Percentiles rank a stretch among this genome's conserved stretches.
These are phyloP conservation scores for Boletellus dicymbophilus DNA, from an alignment of 1,284 basidiomycete genomes.

Conservation along the genomic window DNA sequence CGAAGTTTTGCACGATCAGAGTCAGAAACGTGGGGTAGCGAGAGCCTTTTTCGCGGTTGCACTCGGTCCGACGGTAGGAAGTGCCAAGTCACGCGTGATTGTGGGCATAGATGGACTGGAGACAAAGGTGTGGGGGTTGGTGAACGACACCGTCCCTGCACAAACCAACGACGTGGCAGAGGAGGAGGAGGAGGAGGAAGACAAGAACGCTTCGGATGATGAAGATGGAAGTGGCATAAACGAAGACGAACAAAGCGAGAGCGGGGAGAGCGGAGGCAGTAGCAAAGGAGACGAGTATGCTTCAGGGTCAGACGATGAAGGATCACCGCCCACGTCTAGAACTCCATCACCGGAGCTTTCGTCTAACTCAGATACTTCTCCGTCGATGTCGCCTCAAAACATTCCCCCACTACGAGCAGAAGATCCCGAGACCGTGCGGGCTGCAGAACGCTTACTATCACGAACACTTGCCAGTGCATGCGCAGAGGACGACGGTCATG, in stretches of 20 bases:
- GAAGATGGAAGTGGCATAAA: slow-evolving; percentile 13
- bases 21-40: neutral
- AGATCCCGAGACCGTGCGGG: slow-evolving; percentile 49
- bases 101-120: slow-evolving; percentile 66
- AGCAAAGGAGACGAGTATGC: slow-evolving; percentile 25
- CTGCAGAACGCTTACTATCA: slow-evolving; percentile 61
- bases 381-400: slow-evolving; percentile 1
- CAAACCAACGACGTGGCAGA: neutral
- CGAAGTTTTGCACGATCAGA: neutral
- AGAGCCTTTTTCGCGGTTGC: slow-evolving; percentile 57
- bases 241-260: slow-evolving; percentile 18
- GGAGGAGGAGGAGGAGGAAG: neutral
- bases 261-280: slow-evolving; percentile 14
- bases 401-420: slow-evolving; percentile 33
- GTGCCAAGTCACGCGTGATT: slow-evolving; percentile 59
- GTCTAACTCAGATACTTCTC: slow-evolving; percentile 7
- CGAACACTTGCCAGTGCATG: slow-evolving; percentile 58
- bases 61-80: slow-evolving; percentile 62
- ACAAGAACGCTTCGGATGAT: no score
- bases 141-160: slow-evolving; percentile 28
- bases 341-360: slow-evolving; percentile 27
- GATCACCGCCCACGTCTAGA: slow-evolving; percentile 16
- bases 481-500: slow-evolving; percentile 53
- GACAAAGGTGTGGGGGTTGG: slow-evolving; percentile 52
- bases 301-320: slow-evolving; percentile 26